These are phyloP conservation scores for Datura wrightii DNA, from an alignment of 257 asterid genomes.

Conservation along the genomic window DNA sequence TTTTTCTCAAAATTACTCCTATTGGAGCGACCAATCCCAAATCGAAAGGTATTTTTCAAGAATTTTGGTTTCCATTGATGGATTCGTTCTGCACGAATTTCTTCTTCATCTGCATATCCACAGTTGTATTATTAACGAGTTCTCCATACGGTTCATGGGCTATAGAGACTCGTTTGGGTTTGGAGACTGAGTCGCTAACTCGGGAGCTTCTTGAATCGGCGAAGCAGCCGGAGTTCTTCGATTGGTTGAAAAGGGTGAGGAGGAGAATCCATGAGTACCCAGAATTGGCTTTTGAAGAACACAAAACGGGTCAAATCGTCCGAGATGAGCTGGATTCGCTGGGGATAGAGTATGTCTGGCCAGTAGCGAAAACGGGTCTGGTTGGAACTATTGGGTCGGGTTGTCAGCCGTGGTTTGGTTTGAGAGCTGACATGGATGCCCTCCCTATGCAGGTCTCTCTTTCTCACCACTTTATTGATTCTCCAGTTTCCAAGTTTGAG, in stretches of 20 bases:
- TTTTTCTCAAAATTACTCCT: too few relatives aligned
- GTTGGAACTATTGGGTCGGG: constrained; percentile 86
- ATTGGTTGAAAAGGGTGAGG: constrained; percentile 73
- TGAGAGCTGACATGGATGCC: constrained; percentile 97
- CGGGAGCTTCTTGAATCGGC: constrained; percentile 70
- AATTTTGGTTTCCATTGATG: not conserved
- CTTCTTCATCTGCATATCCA: not conserved
- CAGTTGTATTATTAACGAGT: not conserved
- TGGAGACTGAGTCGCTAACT: constrained; percentile 39
- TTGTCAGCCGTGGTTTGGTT: constrained; percentile 65
- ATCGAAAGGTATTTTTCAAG: too few relatives aligned
- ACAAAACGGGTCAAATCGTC: constrained; percentile 69
- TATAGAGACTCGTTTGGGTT: not conserved
- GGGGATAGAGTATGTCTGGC: constrained; percentile 75
- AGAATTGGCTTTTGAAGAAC: constrained; percentile 76
- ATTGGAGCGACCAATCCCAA: not conserved
- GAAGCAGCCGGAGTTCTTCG: constrained; percentile 54
- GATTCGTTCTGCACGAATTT: not conserved
- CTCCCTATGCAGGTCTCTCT: constrained; percentile 76
- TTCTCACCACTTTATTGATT: too few relatives aligned
- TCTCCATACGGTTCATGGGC: not conserved
- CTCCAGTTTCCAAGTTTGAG: not conserved
- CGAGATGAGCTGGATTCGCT: constrained; percentile 74
- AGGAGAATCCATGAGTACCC: constrained; percentile 84
- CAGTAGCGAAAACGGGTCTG: constrained; percentile 77